Percentiles rank a stretch among this genome's conserved stretches.
These are phyloP conservation scores for Candida awuae DNA, from an alignment of 805 yeast species.

Conservation along the genomic window DNA sequence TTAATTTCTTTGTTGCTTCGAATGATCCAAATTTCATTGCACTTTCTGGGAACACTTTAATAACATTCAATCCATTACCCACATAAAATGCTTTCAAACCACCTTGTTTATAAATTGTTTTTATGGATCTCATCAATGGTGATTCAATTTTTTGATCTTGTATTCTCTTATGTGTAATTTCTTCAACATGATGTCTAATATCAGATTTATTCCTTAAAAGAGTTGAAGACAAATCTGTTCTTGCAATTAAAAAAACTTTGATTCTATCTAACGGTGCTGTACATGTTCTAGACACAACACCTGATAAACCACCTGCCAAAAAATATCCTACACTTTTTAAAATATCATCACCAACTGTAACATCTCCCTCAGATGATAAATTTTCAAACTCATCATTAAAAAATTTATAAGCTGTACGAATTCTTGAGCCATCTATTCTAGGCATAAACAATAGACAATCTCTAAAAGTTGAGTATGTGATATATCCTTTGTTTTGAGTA, in stretches of 20 bases:
- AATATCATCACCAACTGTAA: slow-evolving; percentile 70
- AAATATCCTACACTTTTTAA: slow-evolving; percentile 84
- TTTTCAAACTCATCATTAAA: slow-evolving; percentile 72
- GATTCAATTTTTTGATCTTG: slow-evolving; percentile 47
- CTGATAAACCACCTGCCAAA: slow-evolving; percentile 90
- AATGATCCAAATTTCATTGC: slow-evolving; percentile 97
- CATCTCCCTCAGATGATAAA: slow-evolving; percentile 86
- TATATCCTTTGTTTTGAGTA: slow-evolving; percentile 50
- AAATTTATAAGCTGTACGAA: slow-evolving; percentile 71
- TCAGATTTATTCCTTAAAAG: slow-evolving; percentile 48
- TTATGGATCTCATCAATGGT: slow-evolving; percentile 73
- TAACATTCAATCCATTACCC: slow-evolving; percentile 88
- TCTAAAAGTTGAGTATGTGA: slow-evolving; percentile 81
- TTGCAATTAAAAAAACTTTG: slow-evolving; percentile 87
- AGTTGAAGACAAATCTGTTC: slow-evolving; percentile 73
- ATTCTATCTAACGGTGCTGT: slow-evolving; percentile 97
- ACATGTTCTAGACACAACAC: slow-evolving; percentile 90
- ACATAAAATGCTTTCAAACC: slow-evolving; percentile 85
- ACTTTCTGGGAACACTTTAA: slow-evolving; percentile 93
- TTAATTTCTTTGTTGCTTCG: slow-evolving; percentile 70
- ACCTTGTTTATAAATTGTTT: slow-evolving; percentile 77
- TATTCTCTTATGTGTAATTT: slow-evolving; percentile 35
- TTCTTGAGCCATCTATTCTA: slow-evolving; percentile 63
- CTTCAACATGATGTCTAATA: slow-evolving; percentile 27
- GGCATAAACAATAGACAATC: slow-evolving; percentile 81